Evolutionary conservation across 306 rosid genomes (phyloP), one percentile per base, ranked within the genome.

Genomic region (Trichosanthes truncata): DNA sequence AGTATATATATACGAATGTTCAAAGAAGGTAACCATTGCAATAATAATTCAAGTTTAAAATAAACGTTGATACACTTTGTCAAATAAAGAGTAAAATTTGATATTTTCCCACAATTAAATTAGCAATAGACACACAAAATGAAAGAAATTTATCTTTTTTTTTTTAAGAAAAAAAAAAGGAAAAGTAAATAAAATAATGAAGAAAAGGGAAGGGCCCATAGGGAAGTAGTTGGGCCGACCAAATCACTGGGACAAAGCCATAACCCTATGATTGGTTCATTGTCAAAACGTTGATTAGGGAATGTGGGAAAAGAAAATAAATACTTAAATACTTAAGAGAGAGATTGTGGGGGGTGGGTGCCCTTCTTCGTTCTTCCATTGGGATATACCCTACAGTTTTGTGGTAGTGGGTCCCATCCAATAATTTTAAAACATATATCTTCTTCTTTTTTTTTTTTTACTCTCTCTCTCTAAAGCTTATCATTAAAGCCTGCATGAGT

Each of bases 401-500:
- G 0, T 12, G n/a, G n/a, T 1, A 2, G 8, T 4, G 15, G 74
- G 74, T 10, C 86, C 90, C 84, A 78, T 83, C 79, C 82, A 86
- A 86, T 90, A 85, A 89, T 88, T 87, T 83, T 29, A 29, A 87
- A 41, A 46, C 84, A 79, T 77, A 31, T 57, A 56, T 80, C 74
- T 60, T 35, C 23, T 25, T 45, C 51, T 23, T 38, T 41, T 74
- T 13, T 65, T 31, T 46, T n/a, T 35, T 59, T 53, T 49, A 0
- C 10, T 20, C 0, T 45, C 52, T 62, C 63, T 48, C 71, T 85
- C 74, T 80, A 81, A 59, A 61, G 60, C 87, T 79, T 88, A 91
- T 91, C 89, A 89, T 95, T 89, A 91, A 92, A 94, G 97, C 87
- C 89, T 91, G 96, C 97, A 90, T 91, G 87, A 84, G 82, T 92